These are phyloP conservation scores for Rutstroemia sp. DNA, from an alignment of 2,329 filamentous ascomycete genomes.

Conservation along the genomic window DNA sequence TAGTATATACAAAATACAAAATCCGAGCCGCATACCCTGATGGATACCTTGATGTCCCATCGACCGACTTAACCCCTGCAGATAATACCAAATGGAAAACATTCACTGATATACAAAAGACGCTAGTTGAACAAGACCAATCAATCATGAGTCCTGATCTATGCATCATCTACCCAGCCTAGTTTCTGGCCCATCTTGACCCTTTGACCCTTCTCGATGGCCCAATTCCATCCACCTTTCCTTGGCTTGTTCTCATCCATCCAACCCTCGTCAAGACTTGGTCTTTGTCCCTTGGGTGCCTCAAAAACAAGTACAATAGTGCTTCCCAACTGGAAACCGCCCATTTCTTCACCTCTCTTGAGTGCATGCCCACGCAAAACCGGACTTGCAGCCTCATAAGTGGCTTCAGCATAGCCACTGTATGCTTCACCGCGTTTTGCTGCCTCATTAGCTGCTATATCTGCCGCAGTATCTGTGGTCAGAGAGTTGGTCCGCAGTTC, in stretches of 20 bases:
- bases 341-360: constrained; percentile 90
- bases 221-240: constrained; percentile 74
- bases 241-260: constrained; percentile 43
- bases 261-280: constrained; percentile 54
- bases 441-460: constrained; percentile 76
- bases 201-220: constrained; percentile 76
- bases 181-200: constrained; percentile 85
- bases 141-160: constrained; percentile 5
- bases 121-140: background rate
- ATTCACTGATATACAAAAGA: background rate
- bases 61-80: background rate
- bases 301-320: constrained; percentile 96
- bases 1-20: constrained; percentile 4
- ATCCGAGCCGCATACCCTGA: constrained; percentile 9
- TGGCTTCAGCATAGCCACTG: constrained; percentile 87
- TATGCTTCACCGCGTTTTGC: constrained; percentile 71
- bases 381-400: constrained; percentile 69
- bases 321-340: constrained; percentile 91
- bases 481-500: constrained; percentile 91
- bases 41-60: constrained; percentile 6
- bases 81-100: background rate
- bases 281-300: constrained; percentile 60
- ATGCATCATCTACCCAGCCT: constrained; percentile 58
- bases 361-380: constrained; percentile 79
- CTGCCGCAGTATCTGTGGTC: constrained; percentile 85